Base-by-base conservation (phyloP, 768 basidiomycete species). In the Phanerochaete sordida region DNA sequence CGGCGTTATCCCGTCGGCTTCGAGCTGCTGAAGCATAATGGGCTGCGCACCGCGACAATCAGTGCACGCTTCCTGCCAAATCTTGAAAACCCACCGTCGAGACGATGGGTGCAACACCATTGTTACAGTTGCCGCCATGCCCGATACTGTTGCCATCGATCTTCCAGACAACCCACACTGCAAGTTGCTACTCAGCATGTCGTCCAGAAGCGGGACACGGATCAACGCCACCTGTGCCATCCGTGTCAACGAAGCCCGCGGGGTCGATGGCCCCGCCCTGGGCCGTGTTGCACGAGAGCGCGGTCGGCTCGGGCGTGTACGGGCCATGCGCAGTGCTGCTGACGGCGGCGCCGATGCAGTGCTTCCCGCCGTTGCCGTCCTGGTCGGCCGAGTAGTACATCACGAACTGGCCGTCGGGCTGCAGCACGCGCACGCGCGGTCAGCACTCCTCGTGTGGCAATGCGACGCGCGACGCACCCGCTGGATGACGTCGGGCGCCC, bases 91-190 rank as follows among this genome's bases (percentile, higher is more conserved):
- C 19, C 35, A 52, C 51, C 26, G 51, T 52, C 8, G 51, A 52
- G 8, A 52, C 51, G 13, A 52, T 52, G n/a, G 51, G 51, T 3
- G 51, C 15, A 52, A 52, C 51, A 37, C 51, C 51, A 23, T 52
- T 52, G 51, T 52, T 52, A 13, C 51, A 52, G 28, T 68, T 71
- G 21, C 70, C 70, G 7, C 68, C 71, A 26, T 69, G 65, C 19
- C 72, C 70, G 46, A 69, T 62, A 33, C 63, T 70, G 65, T 71
- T 74, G 4, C 73, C 73, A 46, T 74, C 73, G n/a, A 74, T 67
- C 59, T 72, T 72, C 57, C 64, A 58, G 61, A 72, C 12, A 70
- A 69, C 27, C 71, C 62, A 59, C 67, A 74, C 51, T 49, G n/a
- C 39, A 16, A 7, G 26, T 21, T 3, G 26, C 2, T 13, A 35